phyloP scores from a whole-genome alignment of 202 grass and related monocot species.

The Bolboschoenoplectus hybrid region DNA sequence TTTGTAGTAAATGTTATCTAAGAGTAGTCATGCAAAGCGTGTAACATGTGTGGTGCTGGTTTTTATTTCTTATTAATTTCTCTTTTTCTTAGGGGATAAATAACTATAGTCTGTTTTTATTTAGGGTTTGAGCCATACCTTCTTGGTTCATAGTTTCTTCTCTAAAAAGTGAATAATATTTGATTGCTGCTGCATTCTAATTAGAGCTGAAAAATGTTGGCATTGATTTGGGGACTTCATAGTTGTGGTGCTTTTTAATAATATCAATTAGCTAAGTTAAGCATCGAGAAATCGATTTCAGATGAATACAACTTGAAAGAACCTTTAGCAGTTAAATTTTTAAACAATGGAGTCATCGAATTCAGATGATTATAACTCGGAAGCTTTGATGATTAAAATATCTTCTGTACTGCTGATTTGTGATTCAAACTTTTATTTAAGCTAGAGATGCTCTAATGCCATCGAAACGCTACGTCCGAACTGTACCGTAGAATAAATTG shows the following conservation, averaged over 20 bases:
- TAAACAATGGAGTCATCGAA: neutral
- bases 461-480: neutral
- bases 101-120: neutral
- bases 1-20: conserved; percentile 32
- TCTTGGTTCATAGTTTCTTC: neutral
- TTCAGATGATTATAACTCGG: neutral
- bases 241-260: neutral
- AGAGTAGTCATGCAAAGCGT: conserved; percentile 15
- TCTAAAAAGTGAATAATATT: neutral
- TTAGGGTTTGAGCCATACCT: neutral
- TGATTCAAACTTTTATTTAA: neutral
- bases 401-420: neutral
- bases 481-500: neutral
- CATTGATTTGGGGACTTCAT: neutral
- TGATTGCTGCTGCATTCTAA: neutral
- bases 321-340: neutral
- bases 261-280: neutral
- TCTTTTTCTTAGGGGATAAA: neutral
- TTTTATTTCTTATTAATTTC: neutral
- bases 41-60: conserved; percentile 7
- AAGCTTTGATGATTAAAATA: no score
- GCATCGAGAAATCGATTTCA: neutral
- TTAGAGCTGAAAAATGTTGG: neutral
- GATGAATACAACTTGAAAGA: neutral
- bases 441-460: no score